A percentile compares a stretch with the other conserved stretches of the same genome.
Evolutionary conservation across 2,329 filamentous ascomycete species (phyloP).

Genomic region (Clarireedia hainanense): DNA sequence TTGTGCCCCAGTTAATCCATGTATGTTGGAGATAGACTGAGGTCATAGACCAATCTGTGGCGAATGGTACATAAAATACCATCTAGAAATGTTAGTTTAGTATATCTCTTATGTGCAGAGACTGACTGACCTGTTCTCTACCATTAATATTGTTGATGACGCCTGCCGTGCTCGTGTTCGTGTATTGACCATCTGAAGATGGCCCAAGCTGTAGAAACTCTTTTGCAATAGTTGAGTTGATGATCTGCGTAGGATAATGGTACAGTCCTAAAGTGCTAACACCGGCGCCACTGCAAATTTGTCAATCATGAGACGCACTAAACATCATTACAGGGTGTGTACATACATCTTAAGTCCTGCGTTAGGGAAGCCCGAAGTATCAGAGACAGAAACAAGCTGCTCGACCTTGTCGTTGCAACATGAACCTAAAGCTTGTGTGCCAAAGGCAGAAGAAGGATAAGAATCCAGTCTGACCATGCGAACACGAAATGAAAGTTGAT

Average conservation of each 20-base stretch:
- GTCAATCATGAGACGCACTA: conserved; percentile 12
- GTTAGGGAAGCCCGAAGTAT: conserved; percentile 44
- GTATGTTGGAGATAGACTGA: conserved; percentile 52
- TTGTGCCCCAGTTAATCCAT: conserved; percentile 54
- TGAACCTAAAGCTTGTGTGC: conserved; percentile 30
- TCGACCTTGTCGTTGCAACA: conserved; percentile 42
- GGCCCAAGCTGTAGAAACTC: conserved; percentile 44
- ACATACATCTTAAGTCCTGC: conserved; percentile 37
- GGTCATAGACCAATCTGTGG: conserved; percentile 36
- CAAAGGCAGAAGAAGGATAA: conserved; percentile 44
- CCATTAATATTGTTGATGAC: conserved; percentile 51
- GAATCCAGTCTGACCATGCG: conserved; percentile 53
- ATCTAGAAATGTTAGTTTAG: conserved; percentile 29
- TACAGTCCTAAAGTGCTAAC: conserved; percentile 45
- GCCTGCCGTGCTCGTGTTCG: conserved; percentile 39
- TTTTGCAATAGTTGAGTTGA: conserved; percentile 44
- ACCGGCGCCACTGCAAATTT: conserved; percentile 27
- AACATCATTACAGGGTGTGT: neutral
- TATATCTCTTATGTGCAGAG: neutral
- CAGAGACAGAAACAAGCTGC: conserved; percentile 42
- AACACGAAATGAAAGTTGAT: conserved; percentile 49
- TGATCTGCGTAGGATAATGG: conserved; percentile 50
- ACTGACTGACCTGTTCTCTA: conserved; percentile 39
- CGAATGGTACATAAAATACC: conserved; percentile 47
- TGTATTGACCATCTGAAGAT: conserved; percentile 32